Base-by-base conservation (phyloP, 331 rosid species). In the Malus hybrid region DNA sequence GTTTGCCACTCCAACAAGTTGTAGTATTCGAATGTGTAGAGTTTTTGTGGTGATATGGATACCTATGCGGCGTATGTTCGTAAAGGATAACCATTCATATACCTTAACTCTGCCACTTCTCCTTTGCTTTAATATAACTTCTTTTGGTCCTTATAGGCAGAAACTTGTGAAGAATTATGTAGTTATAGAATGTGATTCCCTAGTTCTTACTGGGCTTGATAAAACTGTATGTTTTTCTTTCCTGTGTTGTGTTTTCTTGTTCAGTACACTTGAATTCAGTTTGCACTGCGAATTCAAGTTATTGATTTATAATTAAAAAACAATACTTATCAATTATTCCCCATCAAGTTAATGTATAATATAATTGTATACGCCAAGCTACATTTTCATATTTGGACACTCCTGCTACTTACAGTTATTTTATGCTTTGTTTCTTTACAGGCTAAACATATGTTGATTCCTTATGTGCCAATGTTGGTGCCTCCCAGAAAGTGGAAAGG, bases 401-500 rank as follows among this genome's bases (percentile, higher is more conserved):
- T 62, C 52, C 6, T 33, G 12, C 71, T 66, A 71, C 82, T 77
- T 78, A 53, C 66, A 48, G 48, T 83, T 79, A 24, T 53, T 56
- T 36, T 39, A 58, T 84, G 84, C 61, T 60, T 83, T 85, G 56
- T 57, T 84, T 74, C 72, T 58, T 61, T 71, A 85, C 93, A 92
- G 93, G 92, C 88, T 66, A 87, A 84, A 75, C 90, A 89, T 81
- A 88, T 87, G 92, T 79, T 90, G 72, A 86, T 89, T 81, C 97
- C 93, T 75, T 92, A 88, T 82, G 79, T 89, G 85, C 97, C 97
- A 62, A 92, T 92, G 97, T 80, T 92, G 85, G 80, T 92, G 77
- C 97, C 96, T 78, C 96, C 97, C 16, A 92, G 83, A 84, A 88
- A 77, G 76, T 90, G 97, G 97, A 90, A 85, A 83, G 91, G 96